Conservation (phyloP, 2,329 filamentous ascomycete genomes). For the Chaetomium sp. region DNA sequence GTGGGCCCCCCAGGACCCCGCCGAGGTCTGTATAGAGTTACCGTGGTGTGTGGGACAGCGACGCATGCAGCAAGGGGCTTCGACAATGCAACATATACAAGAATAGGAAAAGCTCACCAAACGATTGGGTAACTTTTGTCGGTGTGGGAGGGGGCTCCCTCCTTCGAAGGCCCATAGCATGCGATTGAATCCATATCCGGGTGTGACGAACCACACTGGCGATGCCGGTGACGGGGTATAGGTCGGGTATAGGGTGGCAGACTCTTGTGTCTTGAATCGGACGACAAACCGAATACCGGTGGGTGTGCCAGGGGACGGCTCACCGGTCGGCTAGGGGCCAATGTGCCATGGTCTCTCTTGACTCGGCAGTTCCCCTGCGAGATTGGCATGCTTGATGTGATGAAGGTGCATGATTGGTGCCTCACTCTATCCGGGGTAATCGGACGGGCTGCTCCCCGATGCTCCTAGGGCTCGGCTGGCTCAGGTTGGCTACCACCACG, state of each 20-base stretch:
- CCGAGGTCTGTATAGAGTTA: not conserved
- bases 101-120: constrained; percentile 10
- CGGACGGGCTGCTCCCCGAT: constrained; percentile 1
- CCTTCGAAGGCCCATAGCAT: not conserved
- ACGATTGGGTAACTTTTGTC: constrained; percentile 14
- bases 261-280: constrained; percentile 7
- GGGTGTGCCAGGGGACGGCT: constrained; percentile 17
- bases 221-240: not conserved
- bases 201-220: constrained; percentile 8
- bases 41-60: constrained; percentile 20
- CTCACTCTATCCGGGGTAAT: constrained; percentile 3
- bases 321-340: constrained; percentile 22
- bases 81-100: constrained; percentile 11
- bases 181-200: constrained; percentile 5
- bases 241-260: not conserved
- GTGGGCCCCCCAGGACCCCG: not conserved
- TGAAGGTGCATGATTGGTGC: constrained; percentile 11
- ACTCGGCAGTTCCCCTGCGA: constrained; percentile 17
- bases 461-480: not conserved
- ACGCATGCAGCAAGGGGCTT: constrained; percentile 18
- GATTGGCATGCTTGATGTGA: constrained; percentile 8
- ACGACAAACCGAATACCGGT: constrained; percentile 2
- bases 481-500: not conserved
- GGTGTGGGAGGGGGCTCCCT: not conserved
- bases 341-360: not conserved